A percentile compares a stretch with the other conserved stretches of the same genome.
These are phyloP conservation scores for Talaromyces thailandensis DNA, from an alignment of 495 filamentous ascomycete species.

Conservation along the genomic window DNA sequence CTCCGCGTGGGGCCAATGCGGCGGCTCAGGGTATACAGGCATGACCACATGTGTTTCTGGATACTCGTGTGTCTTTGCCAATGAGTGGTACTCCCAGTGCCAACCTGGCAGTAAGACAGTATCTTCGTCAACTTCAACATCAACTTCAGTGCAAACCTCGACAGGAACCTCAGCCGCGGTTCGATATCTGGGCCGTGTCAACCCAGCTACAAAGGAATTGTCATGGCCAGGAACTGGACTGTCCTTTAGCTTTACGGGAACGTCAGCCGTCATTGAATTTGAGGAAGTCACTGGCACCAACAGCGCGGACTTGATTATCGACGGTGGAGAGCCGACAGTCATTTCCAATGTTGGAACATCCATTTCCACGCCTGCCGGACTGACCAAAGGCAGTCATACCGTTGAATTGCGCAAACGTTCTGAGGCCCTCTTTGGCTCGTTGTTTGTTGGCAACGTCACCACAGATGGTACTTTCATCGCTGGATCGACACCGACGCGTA, in stretches of 20 bases:
- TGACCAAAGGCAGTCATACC: conserved; percentile 6
- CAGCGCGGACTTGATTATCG: conserved; percentile 10
- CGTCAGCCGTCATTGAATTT: conserved; percentile 9
- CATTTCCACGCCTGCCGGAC: conserved; percentile 6
- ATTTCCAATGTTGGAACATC: conserved; percentile 9
- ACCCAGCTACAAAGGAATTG: conserved; percentile 9
- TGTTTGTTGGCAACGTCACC: conserved; percentile 9
- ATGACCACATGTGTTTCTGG: conserved; percentile 25
- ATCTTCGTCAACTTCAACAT: neutral
- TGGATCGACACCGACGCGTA: neutral
- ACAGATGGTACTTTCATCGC: conserved; percentile 7
- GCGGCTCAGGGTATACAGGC: conserved; percentile 26
- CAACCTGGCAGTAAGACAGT: neutral
- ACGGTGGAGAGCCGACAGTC: conserved; percentile 7
- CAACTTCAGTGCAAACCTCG: neutral
- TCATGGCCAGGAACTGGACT: conserved; percentile 12
- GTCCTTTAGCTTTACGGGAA: conserved; percentile 9
- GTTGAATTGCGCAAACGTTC: conserved; percentile 12
- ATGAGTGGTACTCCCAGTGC: neutral
- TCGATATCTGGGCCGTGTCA: conserved; percentile 10
- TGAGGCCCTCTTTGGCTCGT: conserved; percentile 8
- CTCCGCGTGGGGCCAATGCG: conserved; percentile 21
- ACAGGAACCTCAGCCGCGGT: neutral
- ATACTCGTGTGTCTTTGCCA: conserved; percentile 16
- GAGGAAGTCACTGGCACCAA: conserved; percentile 7